These are phyloP conservation scores for Allomyces arbusculus DNA, from an alignment of 192 early-diverging fungal genomes.

Conservation along the genomic window DNA sequence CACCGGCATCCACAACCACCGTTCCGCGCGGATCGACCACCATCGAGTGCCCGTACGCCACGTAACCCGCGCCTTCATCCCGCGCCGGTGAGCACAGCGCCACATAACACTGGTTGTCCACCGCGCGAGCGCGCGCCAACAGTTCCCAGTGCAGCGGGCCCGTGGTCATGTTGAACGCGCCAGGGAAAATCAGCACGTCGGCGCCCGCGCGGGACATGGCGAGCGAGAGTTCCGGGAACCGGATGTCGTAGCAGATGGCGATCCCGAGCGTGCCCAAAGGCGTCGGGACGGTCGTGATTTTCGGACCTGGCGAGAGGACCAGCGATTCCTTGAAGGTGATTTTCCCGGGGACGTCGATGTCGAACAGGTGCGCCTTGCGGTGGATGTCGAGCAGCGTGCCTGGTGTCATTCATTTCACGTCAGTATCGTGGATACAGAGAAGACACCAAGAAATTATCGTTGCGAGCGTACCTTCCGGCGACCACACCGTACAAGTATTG, in stretches of 20 bases:
- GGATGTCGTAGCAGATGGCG: slow-evolving; percentile 92
- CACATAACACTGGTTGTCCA: slow-evolving; percentile 79
- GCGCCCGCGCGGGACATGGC: slow-evolving; percentile 22
- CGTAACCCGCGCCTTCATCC: slow-evolving; percentile 47
- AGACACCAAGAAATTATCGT: neutral
- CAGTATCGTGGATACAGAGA: neutral
- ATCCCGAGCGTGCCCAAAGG: slow-evolving; percentile 67
- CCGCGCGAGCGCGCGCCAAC: slow-evolving; percentile 55
- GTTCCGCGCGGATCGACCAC: slow-evolving; percentile 47
- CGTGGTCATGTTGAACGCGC: slow-evolving; percentile 88
- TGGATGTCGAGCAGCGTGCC: slow-evolving; percentile 40
- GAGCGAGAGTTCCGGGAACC: slow-evolving; percentile 84
- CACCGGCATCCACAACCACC: neutral
- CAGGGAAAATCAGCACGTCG: slow-evolving; percentile 88
- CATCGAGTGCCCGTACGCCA: slow-evolving; percentile 87
- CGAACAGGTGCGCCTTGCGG: slow-evolving; percentile 82
- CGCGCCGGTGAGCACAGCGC: slow-evolving; percentile 93
- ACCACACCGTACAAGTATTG: slow-evolving; percentile 68
- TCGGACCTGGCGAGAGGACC: neutral
- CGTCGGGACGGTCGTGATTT: neutral
- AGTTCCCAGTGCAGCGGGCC: slow-evolving; percentile 94
- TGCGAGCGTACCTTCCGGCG: slow-evolving; percentile 18
- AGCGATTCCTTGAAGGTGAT: slow-evolving; percentile 50
- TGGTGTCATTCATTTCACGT: slow-evolving; percentile 1
- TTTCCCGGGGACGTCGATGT: slow-evolving; percentile 85